Conservation (phyloP, 495 filamentous ascomycete genomes). For the Penicillium salamii region DNA sequence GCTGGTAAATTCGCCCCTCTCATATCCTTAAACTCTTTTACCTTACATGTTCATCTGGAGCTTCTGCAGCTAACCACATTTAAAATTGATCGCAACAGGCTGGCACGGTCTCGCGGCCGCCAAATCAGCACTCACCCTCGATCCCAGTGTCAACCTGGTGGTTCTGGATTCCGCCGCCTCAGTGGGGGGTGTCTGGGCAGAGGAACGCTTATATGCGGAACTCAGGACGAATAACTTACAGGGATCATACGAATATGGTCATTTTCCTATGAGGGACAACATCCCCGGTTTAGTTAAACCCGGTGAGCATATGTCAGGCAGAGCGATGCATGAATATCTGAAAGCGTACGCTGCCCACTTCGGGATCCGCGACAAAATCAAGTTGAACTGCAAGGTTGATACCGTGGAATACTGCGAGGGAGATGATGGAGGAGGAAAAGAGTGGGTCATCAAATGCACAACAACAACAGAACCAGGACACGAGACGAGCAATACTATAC, state of each 20-base stretch:
- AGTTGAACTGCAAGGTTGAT: slow-evolving; percentile 8
- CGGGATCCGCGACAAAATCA: slow-evolving; percentile 7
- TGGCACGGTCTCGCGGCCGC: slow-evolving; percentile 9
- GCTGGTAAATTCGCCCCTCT: slow-evolving; percentile 8
- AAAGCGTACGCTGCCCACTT: slow-evolving; percentile 12
- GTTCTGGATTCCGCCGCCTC: slow-evolving; percentile 10
- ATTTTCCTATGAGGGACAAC: slow-evolving; percentile 7
- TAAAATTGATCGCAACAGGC: slow-evolving; percentile 7
- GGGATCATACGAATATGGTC: slow-evolving; percentile 11
- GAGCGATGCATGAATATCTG: slow-evolving; percentile 11
- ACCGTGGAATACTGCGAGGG: slow-evolving; percentile 10
- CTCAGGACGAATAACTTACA: slow-evolving; percentile 9
- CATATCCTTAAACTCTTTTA: slow-evolving; percentile 4
- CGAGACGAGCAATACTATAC: slow-evolving; percentile 9
- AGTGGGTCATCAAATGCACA: slow-evolving; percentile 8
- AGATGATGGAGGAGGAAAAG: slow-evolving; percentile 6
- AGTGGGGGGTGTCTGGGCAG: slow-evolving; percentile 9
- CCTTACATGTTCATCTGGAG: slow-evolving; percentile 1
- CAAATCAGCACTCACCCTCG: slow-evolving; percentile 9
- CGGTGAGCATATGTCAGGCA: slow-evolving; percentile 9
- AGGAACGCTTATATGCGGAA: slow-evolving; percentile 10
- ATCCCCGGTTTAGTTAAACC: slow-evolving; percentile 8
- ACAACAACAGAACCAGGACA: slow-evolving; percentile 2
- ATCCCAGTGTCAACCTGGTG: slow-evolving; percentile 9
- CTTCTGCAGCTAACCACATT: slow-evolving; percentile 6